Evolutionary conservation across 2,329 filamentous ascomycete genomes (phyloP).

Genomic region (Botrytis sinoallii): DNA sequence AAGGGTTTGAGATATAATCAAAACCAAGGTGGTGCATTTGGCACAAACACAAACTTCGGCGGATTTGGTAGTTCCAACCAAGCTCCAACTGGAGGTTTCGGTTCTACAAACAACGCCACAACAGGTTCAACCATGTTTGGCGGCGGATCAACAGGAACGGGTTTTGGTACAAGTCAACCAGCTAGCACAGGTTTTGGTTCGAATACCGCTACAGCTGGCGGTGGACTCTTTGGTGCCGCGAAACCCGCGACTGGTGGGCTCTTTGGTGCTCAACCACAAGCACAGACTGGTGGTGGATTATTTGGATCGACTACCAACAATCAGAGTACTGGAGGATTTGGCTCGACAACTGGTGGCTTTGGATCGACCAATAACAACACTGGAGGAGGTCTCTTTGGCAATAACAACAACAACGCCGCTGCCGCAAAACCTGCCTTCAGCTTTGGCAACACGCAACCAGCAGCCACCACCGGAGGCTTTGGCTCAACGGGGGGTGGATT

Average conservation of each 20-base stretch:
- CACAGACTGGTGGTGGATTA: conserved; percentile 26
- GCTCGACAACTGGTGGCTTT: conserved; percentile 36
- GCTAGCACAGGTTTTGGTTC: conserved; percentile 48
- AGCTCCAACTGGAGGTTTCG: conserved; percentile 30
- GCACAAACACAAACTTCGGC: conserved; percentile 38
- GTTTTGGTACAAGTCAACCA: conserved; percentile 47
- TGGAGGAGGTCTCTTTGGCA: conserved; percentile 33
- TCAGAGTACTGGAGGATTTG: conserved; percentile 42
- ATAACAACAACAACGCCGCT: conserved; percentile 38
- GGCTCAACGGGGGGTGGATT: conserved; percentile 32
- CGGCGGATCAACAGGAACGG: conserved; percentile 39
- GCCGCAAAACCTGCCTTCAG: conserved; percentile 41
- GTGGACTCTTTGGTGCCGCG: conserved; percentile 44
- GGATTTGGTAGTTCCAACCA: conserved; percentile 37
- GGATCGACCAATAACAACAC: conserved; percentile 32
- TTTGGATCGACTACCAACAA: conserved; percentile 26
- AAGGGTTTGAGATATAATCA: conserved; percentile 84
- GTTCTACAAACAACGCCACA: conserved; percentile 31
- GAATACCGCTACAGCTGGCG: conserved; percentile 36
- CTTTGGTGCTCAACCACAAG: conserved; percentile 42
- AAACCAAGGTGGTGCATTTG: conserved; percentile 80
- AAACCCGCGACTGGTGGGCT: conserved; percentile 38
- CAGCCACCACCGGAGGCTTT: conserved; percentile 30
- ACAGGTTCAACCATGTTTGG: conserved; percentile 43
- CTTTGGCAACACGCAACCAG: conserved; percentile 30